Percentiles rank a stretch among this genome's conserved stretches.
Evolutionary conservation across 2,329 filamentous ascomycete genomes (phyloP).

Genomic region (Thelonectria rubi): DNA sequence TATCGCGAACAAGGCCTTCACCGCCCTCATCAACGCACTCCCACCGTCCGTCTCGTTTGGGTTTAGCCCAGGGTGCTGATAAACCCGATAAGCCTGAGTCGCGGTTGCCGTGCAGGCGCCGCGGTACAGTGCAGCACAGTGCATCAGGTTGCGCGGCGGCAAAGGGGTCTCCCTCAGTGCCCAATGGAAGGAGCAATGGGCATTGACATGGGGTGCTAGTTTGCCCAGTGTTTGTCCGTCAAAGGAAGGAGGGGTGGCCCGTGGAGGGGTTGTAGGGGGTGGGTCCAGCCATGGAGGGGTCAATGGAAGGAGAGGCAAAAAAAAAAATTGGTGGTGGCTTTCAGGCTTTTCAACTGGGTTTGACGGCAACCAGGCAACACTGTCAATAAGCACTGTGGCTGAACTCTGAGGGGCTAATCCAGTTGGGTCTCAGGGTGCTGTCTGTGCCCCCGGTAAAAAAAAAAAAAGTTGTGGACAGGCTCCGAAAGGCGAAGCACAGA

Average conservation of each 20-base stretch:
- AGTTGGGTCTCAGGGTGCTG: too few species aligned
- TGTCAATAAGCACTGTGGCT: slow-evolving; percentile 19
- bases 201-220: slow-evolving; percentile 20
- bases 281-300: slow-evolving; percentile 30
- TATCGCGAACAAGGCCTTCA: slow-evolving; percentile 32
- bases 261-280: slow-evolving; percentile 35
- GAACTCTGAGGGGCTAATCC: neutral
- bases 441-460: slow-evolving; percentile 24
- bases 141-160: slow-evolving; percentile 14
- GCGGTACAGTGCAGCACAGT: slow-evolving; percentile 18
- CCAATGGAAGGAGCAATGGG: slow-evolving; percentile 1
- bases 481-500: slow-evolving; percentile 35
- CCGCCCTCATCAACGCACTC: slow-evolving; percentile 34
- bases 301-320: slow-evolving; percentile 22
- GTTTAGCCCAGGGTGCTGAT: slow-evolving; percentile 39
- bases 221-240: too few species aligned
- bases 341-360: slow-evolving; percentile 23
- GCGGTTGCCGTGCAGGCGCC: slow-evolving; percentile 23
- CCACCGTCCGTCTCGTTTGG: slow-evolving; percentile 25
- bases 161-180: slow-evolving; percentile 8
- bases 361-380: neutral
- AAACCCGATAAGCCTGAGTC: slow-evolving; percentile 48
- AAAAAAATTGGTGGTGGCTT: slow-evolving; percentile 37
- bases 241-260: slow-evolving; percentile 36
- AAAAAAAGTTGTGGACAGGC: slow-evolving; percentile 45